These are phyloP conservation scores for Pythium scleroteichum DNA, from an alignment of 352 stramenopile species.

Conservation along the genomic window DNA sequence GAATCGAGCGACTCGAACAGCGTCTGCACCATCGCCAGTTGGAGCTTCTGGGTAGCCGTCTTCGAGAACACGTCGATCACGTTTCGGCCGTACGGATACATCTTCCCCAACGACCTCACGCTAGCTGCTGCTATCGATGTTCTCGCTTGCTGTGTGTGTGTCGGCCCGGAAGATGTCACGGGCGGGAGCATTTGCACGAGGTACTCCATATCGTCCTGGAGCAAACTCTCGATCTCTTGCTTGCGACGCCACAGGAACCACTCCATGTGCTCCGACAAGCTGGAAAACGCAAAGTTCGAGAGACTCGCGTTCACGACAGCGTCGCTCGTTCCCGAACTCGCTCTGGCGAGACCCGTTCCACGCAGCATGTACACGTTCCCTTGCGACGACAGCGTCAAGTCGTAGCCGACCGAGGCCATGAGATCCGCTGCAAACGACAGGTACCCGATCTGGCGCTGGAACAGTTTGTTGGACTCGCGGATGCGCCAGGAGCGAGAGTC, in stretches of 20 bases:
- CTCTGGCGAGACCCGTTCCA: slow-evolving; percentile 34
- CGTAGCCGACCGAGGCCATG: slow-evolving; percentile 67
- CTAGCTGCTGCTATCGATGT: background rate
- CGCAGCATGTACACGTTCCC: slow-evolving; percentile 52
- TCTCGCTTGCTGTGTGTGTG: background rate
- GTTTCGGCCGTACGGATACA: slow-evolving; percentile 69
- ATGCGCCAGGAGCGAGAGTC: slow-evolving; percentile 71
- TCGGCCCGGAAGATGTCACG: background rate
- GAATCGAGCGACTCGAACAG: slow-evolving; percentile 43
- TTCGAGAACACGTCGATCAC: slow-evolving; percentile 54
- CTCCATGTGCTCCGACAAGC: slow-evolving; percentile 61
- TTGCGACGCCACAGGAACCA: slow-evolving; percentile 79
- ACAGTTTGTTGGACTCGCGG: slow-evolving; percentile 54
- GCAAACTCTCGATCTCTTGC: slow-evolving; percentile 61
- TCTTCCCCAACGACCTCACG: slow-evolving; percentile 26
- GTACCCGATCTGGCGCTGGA: slow-evolving; percentile 64
- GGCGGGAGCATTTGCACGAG: slow-evolving; percentile 36
- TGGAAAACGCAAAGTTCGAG: slow-evolving; percentile 63
- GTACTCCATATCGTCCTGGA: slow-evolving; percentile 66
- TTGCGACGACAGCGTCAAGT: slow-evolving; percentile 40
- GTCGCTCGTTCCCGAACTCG: background rate
- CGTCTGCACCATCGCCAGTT: slow-evolving; percentile 51
- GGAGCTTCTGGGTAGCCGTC: slow-evolving; percentile 37
- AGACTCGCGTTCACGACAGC: slow-evolving; percentile 32
- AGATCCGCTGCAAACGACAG: slow-evolving; percentile 47